Percentiles rank a stretch among this genome's conserved stretches.
These are phyloP conservation scores for Ceratocystis ficicola DNA, from an alignment of 2,329 filamentous ascomycete genomes.

Conservation along the genomic window DNA sequence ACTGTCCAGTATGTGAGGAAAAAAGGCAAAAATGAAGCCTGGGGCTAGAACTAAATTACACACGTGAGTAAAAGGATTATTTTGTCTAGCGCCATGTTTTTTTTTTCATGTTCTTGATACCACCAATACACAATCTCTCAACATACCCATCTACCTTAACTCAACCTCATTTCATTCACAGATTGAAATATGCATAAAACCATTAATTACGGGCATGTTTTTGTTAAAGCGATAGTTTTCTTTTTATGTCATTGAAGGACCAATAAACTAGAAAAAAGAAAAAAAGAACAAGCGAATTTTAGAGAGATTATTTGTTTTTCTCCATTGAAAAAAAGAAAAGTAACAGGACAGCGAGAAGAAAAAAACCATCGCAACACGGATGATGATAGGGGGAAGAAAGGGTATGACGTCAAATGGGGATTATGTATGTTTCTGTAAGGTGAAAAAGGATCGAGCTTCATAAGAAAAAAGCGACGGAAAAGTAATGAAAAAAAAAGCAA, in stretches of 20 bases:
- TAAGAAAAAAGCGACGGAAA: neutral
- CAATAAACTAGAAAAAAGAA: conserved; percentile 3
- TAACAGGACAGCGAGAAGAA: neutral
- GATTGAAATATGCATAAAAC: too few species aligned
- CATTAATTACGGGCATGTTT: too few species aligned
- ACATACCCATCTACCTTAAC: neutral
- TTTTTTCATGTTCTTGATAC: neutral
- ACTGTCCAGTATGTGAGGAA: conserved; percentile 50
- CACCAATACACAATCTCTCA: neutral
- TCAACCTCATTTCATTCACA: too few species aligned
- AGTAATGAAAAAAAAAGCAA: neutral
- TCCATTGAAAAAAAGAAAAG: neutral
- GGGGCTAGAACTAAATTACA: neutral
- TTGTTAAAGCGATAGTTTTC: neutral
- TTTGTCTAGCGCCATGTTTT: neutral
- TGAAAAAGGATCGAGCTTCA: neutral
- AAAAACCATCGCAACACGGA: conserved; percentile 6
- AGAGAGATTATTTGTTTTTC: neutral
- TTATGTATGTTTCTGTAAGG: conserved; percentile 7
- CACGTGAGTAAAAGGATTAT: neutral
- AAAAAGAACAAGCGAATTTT: neutral
- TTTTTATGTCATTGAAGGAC: conserved; percentile 3
- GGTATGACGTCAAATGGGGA: neutral
- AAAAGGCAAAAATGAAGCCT: conserved; percentile 34
- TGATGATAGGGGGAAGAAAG: neutral